Percentiles rank a stretch among this genome's conserved stretches.
Conservation (phyloP, 73 alveolate genomes). For the Tetrahymena elliotti region DNA sequence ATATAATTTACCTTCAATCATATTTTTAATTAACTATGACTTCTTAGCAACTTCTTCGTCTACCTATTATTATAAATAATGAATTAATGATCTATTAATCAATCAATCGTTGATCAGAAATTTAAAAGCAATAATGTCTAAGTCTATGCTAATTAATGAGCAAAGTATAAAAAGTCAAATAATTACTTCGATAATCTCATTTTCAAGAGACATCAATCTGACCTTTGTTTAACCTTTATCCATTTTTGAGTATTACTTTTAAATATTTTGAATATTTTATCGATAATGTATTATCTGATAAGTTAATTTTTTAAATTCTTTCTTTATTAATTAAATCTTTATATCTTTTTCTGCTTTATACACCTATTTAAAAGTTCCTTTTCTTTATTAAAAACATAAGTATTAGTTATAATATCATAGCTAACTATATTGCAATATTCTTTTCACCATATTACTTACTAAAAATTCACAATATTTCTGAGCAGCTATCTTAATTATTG, state of each 20-base stretch:
- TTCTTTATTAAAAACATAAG: too few species aligned
- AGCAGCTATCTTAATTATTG: too few species aligned
- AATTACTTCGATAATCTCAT: not conserved
- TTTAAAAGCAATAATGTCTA: not conserved
- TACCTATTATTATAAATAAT: not conserved
- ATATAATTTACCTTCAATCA: conserved; percentile 12
- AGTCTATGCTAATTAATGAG: not conserved
- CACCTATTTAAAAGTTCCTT: not conserved
- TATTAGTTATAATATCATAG: too few species aligned
- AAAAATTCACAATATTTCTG: too few species aligned
- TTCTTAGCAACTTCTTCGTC: conserved; percentile 32
- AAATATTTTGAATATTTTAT: not conserved
- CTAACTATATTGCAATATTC: too few species aligned
- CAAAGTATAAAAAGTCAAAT: not conserved
- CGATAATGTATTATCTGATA: not conserved
- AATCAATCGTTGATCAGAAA: not conserved
- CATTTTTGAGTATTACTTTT: not conserved
- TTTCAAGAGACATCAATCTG: not conserved
- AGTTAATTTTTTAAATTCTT: not conserved
- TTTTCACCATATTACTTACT: too few species aligned
- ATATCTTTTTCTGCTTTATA: not conserved
- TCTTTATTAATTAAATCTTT: not conserved
- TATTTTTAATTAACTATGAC: conserved; percentile 28
- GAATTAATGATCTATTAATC: not conserved
- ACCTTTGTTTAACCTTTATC: not conserved